These are phyloP conservation scores for Acorus calamus DNA, from an alignment of 106 monocot genomes.

Conservation along the genomic window DNA sequence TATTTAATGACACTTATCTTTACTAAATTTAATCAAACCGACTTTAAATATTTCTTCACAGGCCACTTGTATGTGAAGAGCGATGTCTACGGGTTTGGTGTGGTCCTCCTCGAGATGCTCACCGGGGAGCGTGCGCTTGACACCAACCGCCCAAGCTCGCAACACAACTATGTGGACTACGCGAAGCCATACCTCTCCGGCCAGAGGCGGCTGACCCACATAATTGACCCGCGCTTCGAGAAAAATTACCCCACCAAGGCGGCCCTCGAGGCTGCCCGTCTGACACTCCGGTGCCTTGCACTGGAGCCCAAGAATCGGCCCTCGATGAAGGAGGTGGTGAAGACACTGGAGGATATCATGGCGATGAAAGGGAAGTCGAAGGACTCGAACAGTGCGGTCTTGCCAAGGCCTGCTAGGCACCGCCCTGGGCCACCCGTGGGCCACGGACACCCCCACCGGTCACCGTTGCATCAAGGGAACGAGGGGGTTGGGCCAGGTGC, in stretches of 20 bases:
- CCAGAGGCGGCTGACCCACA: constrained; percentile 26
- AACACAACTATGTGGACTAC: constrained; percentile 54
- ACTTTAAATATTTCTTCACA: constrained; percentile 1
- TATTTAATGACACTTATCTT: too few species aligned
- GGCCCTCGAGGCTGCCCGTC: constrained; percentile 35
- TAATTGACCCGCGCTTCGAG: constrained; percentile 53
- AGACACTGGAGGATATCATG: constrained; percentile 33
- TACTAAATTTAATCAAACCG: too few species aligned
- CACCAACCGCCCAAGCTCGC: constrained; percentile 25
- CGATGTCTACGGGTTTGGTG: constrained; percentile 80
- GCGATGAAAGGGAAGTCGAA: constrained; percentile 11
- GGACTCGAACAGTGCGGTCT: not conserved
- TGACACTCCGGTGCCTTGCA: constrained; percentile 39
- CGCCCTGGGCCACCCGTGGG: too few species aligned
- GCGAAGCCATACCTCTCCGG: constrained; percentile 38
- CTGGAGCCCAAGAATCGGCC: constrained; percentile 54
- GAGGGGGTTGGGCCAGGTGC: too few species aligned
- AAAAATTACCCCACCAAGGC: constrained; percentile 45
- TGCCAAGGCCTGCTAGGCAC: not conserved
- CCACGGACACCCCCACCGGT: too few species aligned
- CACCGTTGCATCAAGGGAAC: too few species aligned
- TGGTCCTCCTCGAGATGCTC: constrained; percentile 60
- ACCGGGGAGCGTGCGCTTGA: constrained; percentile 53
- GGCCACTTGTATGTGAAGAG: constrained; percentile 73
- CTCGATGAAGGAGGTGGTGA: constrained; percentile 53